These are phyloP conservation scores for Yamadazyma aaseri DNA, from an alignment of 1,139 yeast species.

Conservation along the genomic window DNA sequence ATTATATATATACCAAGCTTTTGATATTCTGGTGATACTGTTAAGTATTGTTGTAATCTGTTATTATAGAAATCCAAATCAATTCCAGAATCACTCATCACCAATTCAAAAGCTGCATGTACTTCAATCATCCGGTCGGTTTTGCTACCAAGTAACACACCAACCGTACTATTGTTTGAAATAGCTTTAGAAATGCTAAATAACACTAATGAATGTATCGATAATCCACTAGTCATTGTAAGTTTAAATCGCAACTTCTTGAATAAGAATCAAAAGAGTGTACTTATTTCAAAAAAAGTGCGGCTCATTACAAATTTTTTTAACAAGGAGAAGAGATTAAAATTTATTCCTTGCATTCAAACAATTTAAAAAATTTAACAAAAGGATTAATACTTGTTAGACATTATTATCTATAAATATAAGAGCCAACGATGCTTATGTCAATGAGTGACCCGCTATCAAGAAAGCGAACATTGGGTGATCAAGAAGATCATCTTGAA, in stretches of 20 bases:
- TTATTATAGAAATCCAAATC: slow-evolving; percentile 25
- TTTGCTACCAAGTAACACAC: slow-evolving; percentile 28
- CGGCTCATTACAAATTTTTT: slow-evolving; percentile 15
- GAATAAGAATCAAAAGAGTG: neutral
- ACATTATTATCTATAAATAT: no score
- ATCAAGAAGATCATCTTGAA: slow-evolving; percentile 2
- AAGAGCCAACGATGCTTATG: slow-evolving; percentile 25
- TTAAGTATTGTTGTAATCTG: slow-evolving; percentile 26
- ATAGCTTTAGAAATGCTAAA: slow-evolving; percentile 23
- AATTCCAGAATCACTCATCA: slow-evolving; percentile 11
- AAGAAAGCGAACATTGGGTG: slow-evolving; percentile 23
- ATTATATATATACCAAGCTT: slow-evolving; percentile 33
- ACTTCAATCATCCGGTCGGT: slow-evolving; percentile 1
- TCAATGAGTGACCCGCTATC: slow-evolving; percentile 29
- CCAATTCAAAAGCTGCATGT: slow-evolving; percentile 5
- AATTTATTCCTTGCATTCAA: neutral
- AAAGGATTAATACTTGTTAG: neutral
- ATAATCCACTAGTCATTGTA: slow-evolving; percentile 2
- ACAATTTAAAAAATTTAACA: neutral
- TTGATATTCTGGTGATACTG: slow-evolving; percentile 26
- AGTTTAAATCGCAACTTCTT: neutral
- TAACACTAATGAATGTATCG: slow-evolving; percentile 26
- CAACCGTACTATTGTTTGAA: slow-evolving; percentile 15
- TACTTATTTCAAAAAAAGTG: slow-evolving; percentile 7
- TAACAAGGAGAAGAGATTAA: slow-evolving; percentile 12